These are phyloP conservation scores for Fusarium euwallaceae DNA, from an alignment of 2,329 filamentous ascomycete species.

Conservation along the genomic window DNA sequence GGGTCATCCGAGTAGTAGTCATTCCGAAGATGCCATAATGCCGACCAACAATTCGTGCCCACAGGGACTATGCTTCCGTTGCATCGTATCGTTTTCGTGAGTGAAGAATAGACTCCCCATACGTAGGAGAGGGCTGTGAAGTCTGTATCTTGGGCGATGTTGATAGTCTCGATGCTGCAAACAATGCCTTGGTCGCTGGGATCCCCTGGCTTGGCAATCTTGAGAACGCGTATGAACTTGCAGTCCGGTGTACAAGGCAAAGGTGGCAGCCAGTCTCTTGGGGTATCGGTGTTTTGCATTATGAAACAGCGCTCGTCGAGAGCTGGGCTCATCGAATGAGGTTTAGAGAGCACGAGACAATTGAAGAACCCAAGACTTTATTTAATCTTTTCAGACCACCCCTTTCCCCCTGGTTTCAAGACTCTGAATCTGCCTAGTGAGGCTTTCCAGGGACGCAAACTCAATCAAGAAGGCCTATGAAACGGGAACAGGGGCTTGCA, in stretches of 20 bases:
- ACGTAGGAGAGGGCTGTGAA: background rate
- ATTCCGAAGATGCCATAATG: background rate
- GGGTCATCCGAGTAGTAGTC: background rate
- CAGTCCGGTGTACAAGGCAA: background rate
- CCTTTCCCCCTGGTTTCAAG: background rate
- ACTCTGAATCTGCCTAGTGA: background rate
- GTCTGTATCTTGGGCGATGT: background rate
- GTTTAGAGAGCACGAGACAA: background rate
- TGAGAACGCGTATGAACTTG: background rate
- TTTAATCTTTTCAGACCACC: background rate
- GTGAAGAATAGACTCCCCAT: background rate
- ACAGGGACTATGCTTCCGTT: background rate
- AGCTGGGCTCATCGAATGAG: background rate
- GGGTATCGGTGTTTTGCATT: background rate
- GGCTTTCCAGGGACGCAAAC: background rate
- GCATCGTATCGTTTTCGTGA: background rate
- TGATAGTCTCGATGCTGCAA: background rate
- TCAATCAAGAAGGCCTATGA: background rate
- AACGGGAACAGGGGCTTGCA: background rate
- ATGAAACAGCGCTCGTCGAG: background rate
- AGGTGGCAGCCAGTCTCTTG: background rate
- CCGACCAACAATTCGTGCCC: background rate
- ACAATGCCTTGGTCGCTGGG: background rate
- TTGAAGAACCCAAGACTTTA: background rate
- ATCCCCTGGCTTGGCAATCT: background rate